Percentiles rank a stretch among this genome's conserved stretches.
Conservation (phyloP, 2,329 filamentous ascomycete species). For the Paecilomyces niveus region DNA sequence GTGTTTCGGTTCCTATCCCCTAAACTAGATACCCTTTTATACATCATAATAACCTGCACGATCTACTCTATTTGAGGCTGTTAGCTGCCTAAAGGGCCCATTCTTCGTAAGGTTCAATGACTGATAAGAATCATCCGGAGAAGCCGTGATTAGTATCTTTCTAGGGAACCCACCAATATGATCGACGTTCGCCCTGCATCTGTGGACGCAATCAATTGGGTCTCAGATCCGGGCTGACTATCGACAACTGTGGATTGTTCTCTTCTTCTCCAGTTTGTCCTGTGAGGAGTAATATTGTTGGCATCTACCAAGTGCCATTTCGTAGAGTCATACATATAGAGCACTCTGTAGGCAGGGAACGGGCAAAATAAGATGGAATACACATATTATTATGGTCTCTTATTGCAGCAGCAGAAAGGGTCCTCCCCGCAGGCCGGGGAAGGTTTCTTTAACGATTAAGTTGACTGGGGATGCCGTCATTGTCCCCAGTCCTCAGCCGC, state of each 20-base stretch:
- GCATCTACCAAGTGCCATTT: background rate
- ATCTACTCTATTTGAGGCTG: background rate
- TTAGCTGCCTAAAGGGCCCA: background rate
- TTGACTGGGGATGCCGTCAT: background rate
- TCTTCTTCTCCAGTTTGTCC: background rate
- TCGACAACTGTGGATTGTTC: background rate
- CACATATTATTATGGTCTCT: background rate
- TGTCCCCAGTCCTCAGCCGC: background rate
- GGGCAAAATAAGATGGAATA: background rate
- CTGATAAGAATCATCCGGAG: background rate
- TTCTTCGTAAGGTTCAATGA: background rate
- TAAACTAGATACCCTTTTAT: conserved; percentile 1
- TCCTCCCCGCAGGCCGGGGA: background rate
- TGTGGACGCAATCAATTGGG: background rate
- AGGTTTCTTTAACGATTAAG: background rate
- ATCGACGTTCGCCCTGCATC: background rate
- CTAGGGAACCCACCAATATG: background rate
- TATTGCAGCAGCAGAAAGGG: background rate
- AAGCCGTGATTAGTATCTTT: background rate
- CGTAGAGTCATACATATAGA: background rate
- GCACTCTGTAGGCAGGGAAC: background rate
- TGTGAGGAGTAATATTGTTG: background rate
- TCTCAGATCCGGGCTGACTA: background rate
- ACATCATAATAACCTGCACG: background rate
- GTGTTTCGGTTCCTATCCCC: background rate